Conservation (phyloP, 306 rosid species). For the Lathyrus sativus region DNA sequence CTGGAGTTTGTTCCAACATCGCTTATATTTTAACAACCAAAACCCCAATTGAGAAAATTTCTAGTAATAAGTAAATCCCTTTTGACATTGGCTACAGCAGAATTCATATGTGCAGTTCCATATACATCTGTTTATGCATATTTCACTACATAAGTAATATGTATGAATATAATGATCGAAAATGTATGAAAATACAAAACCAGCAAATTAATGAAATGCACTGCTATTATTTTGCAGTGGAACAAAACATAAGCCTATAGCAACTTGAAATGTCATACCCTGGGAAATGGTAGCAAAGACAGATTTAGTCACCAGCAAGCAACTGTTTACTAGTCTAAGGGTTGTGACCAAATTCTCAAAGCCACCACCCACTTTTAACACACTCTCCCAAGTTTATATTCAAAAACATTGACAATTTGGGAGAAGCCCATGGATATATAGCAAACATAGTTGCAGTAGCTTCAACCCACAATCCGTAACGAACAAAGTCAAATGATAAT, state of each 20-base stretch:
- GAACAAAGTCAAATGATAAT: not conserved
- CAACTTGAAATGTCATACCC: not conserved
- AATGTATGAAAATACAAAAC: not conserved
- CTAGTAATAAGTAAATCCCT: conserved; percentile 13
- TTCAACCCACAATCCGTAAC: not conserved
- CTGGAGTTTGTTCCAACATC: not conserved
- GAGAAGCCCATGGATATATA: not conserved
- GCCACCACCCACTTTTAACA: not conserved
- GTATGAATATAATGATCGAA: not conserved
- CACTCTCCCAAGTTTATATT: not conserved
- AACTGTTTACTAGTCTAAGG: not conserved
- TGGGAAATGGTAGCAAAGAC: not conserved
- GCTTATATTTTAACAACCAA: conserved; percentile 13
- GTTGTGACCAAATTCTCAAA: not conserved
- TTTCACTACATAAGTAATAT: not conserved
- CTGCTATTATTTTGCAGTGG: not conserved
- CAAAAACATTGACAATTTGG: not conserved
- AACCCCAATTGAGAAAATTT: conserved; percentile 26
- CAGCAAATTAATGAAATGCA: not conserved
- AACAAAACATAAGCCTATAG: not conserved
- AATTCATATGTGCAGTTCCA: conserved; percentile 17
- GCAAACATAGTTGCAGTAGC: not conserved
- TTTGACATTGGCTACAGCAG: conserved; percentile 1
- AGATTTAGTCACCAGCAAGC: not conserved
- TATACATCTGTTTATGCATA: not conserved